Evolutionary conservation across 345 rosid species (phyloP), one percentile per base, ranked within the genome.

Genomic region (Eucalyptus curtisii): DNA sequence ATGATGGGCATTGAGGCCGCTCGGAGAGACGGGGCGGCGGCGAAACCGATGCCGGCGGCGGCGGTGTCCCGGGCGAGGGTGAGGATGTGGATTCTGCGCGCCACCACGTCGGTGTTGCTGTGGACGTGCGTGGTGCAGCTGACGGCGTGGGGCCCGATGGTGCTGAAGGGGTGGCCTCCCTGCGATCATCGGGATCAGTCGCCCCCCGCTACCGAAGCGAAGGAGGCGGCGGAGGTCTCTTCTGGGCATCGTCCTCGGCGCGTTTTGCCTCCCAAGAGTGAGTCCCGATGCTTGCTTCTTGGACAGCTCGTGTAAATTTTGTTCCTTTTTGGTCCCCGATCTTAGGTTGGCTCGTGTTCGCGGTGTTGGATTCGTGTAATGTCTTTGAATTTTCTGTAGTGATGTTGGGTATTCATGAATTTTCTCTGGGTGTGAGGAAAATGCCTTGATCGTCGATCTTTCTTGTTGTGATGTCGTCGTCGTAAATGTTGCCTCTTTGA

Each of bases 61-160:
- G 52, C 88, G 2, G 49, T 42, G 55, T 87, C 91, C 17, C 86
- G 94, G 90, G 93, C 98, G 82, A 93, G 93, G 88, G 94, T 92
- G 95, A 95, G 97, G 92, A 89, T 96, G 89, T 97, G 99, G 99
- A 91, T 96, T 94, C 93, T 97, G 87, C 94, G 99, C 7, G 99
- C 99, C 86, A 92, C 98, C 86, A 95, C 99, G 2, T 93, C 98
- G 84, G 93, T 98, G 90, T 91, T 98, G 92, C 92, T 98, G 7
- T 98, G 99, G 99, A 98, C 99, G 45, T 98, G 99, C 88, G 88
- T 95, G 76, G 98, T 98, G 85, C 99, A 98, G 89, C 91, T 97
- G 92, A 95, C 97, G 88, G 94, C 99, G 85, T 95, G 99, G 99
- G 97, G 98, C 10, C 99, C 99, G 8, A 90, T 97, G 89, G 94